phyloP scores from a whole-genome alignment of 2,329 filamentous ascomycete species.

The Clonostachys rhizophaga region DNA sequence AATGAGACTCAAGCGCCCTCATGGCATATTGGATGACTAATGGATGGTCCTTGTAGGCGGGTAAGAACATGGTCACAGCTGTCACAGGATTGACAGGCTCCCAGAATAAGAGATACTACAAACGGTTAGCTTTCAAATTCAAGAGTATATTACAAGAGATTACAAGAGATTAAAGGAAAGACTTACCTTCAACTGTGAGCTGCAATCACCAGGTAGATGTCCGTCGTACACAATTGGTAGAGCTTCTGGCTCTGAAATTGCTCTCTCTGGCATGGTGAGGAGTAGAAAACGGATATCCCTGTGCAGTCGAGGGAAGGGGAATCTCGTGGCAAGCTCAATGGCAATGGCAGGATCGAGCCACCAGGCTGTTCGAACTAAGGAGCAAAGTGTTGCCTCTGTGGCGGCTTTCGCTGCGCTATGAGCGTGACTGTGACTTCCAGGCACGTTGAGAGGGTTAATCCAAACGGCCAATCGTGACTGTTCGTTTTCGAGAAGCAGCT shows the following conservation, averaged over 20 bases:
- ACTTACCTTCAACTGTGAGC: constrained; percentile 70
- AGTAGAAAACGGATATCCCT: constrained; percentile 76
- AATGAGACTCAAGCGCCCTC: constrained; percentile 87
- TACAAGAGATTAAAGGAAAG: background rate
- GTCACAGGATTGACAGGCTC: constrained; percentile 87
- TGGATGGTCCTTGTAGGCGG: constrained; percentile 84
- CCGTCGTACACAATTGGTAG: constrained; percentile 77
- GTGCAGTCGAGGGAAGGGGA: constrained; percentile 68
- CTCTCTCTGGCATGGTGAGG: constrained; percentile 79
- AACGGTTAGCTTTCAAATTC: background rate
- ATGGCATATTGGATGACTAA: constrained; percentile 96
- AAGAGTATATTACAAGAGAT: background rate
- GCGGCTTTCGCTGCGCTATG: constrained; percentile 19
- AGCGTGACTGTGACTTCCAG: constrained; percentile 20
- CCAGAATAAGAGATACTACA: constrained; percentile 89
- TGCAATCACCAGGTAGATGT: constrained; percentile 72
- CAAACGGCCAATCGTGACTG: constrained; percentile 80
- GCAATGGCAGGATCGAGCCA: constrained; percentile 78
- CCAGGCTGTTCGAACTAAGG: constrained; percentile 81
- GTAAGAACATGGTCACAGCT: constrained; percentile 88
- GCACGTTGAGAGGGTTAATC: constrained; percentile 74
- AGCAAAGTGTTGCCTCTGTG: constrained; percentile 43
- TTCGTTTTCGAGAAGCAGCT: constrained; percentile 79
- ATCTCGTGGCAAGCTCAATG: constrained; percentile 77
- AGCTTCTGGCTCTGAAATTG: constrained; percentile 75